These are phyloP conservation scores for Pseudohyphozyma bogoriensis DNA, from an alignment of 768 basidiomycete species.

Conservation along the genomic window DNA sequence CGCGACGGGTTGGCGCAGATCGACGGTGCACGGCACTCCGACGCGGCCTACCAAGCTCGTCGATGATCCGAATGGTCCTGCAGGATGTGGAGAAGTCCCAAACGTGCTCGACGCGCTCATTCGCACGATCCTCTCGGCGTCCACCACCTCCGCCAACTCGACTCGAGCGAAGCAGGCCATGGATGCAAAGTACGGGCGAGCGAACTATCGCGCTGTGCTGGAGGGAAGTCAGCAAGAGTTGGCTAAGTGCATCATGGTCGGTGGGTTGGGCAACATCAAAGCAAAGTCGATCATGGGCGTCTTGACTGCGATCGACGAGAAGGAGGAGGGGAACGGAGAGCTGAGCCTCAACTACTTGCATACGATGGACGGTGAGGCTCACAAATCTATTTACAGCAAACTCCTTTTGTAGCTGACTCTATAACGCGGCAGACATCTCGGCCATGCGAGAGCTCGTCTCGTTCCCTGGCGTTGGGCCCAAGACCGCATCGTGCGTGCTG, in stretches of 20 bases:
- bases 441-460: constrained; percentile 29
- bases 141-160: constrained; percentile 14
- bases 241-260: constrained; percentile 25
- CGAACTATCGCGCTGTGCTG: constrained; percentile 25
- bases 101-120: constrained; percentile 31
- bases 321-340: constrained; percentile 9
- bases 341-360: constrained; percentile 27
- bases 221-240: constrained; percentile 16
- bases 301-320: constrained; percentile 12
- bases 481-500: constrained; percentile 29
- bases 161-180: constrained; percentile 14
- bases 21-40: constrained; percentile 28
- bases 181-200: constrained; percentile 27
- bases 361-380: constrained; percentile 3
- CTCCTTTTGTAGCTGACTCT: no score
- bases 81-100: constrained; percentile 30
- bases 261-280: constrained; percentile 33
- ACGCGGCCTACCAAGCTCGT: constrained; percentile 19
- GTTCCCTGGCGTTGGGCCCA: constrained; percentile 30
- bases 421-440: constrained; percentile 22
- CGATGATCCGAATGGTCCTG: constrained; percentile 16
- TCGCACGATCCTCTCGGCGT: not conserved
- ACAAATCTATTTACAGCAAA: no score
- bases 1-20: no score
- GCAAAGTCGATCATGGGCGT: constrained; percentile 28